Percentiles rank a stretch among this genome's conserved stretches.
Conservation (phyloP, 352 stramenopile genomes). For the Pythium grandisporangium region DNA sequence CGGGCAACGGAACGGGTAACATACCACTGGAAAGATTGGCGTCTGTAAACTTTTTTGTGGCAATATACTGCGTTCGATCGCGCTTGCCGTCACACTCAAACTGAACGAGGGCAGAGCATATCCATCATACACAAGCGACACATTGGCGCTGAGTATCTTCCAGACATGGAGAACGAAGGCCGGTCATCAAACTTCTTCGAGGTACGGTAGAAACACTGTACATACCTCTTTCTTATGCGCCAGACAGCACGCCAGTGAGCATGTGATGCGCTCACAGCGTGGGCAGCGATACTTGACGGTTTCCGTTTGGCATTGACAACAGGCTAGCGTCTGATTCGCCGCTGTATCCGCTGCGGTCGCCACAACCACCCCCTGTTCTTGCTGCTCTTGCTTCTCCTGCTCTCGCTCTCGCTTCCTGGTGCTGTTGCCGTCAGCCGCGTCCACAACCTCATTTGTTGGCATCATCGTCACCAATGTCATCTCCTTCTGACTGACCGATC, state of each 20-base stretch:
- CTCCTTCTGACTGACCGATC: too few species aligned
- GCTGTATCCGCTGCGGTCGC: not conserved
- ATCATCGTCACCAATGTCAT: too few species aligned
- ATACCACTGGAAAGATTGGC: slow-evolving; percentile 66
- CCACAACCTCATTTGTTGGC: not conserved
- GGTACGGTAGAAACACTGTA: too few species aligned
- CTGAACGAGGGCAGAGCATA: too few species aligned
- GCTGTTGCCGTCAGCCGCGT: slow-evolving; percentile 1
- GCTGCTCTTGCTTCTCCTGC: slow-evolving; percentile 3
- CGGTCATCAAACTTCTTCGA: too few species aligned
- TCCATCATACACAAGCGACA: too few species aligned
- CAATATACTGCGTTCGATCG: slow-evolving; percentile 75
- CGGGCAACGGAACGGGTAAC: not conserved
- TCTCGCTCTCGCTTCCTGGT: slow-evolving; percentile 26
- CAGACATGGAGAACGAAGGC: too few species aligned
- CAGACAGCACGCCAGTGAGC: slow-evolving; percentile 68
- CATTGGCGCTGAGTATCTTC: too few species aligned
- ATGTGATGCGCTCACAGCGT: slow-evolving; percentile 76
- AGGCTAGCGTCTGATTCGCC: slow-evolving; percentile 20
- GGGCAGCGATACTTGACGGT: slow-evolving; percentile 83
- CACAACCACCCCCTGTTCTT: not conserved
- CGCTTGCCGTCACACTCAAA: slow-evolving; percentile 75
- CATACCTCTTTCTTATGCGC: slow-evolving; percentile 72
- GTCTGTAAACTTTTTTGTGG: slow-evolving; percentile 62
- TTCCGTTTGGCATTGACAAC: slow-evolving; percentile 27